Base-by-base conservation (phyloP, 352 stramenopile genomes). In the Saprolegnia diclina region DNA sequence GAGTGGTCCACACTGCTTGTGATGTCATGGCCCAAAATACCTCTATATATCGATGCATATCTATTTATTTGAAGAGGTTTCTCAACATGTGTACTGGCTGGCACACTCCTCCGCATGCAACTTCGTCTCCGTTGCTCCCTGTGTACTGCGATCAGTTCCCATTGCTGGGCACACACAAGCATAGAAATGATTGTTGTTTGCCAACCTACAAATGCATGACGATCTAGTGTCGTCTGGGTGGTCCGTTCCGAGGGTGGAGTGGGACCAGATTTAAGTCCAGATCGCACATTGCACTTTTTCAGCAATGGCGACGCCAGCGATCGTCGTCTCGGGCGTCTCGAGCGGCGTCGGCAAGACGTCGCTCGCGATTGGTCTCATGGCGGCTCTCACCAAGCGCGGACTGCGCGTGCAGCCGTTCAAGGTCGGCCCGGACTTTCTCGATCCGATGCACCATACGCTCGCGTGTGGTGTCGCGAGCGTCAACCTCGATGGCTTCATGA, bases 331-430 rank as follows among this genome's bases (percentile, higher is more conserved):
- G 5, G 63, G 63, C 37, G 63, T 69, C n/a, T 69, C 63, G n/a
- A 69, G 63, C 37, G 63, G 63, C 32, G 63, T 69, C 14, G 63
- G 63, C 10, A 69, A 69, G 45, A 69, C 63, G n/a, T 62, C 63
- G 18, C 13, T 69, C n/a, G 45, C 63, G 19, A 40, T 69, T 26
- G 63, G 63, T 14, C 62, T 69, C 63, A 69, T 69, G 63, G 45
- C 63, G 26, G 45, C 63, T 18, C 29, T 69, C 5, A 53, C 63
- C 21, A 24, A 52, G 21, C 48, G 53, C n/a, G 63, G 63, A 3
- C 6, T 69, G 35, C 63, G 63, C 53, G 63, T 69, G 13, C 63
- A 69, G 26, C 50, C 63, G 10, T 69, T 69, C 42, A 69, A 69
- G 50, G 63, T 69, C 26, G 63, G 63, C 9, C 63, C 63, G 3